A percentile compares a stretch with the other conserved stretches of the same genome.
phyloP scores from a whole-genome alignment of 2,329 filamentous ascomycete genomes.

The Penicillium griseofulvum region DNA sequence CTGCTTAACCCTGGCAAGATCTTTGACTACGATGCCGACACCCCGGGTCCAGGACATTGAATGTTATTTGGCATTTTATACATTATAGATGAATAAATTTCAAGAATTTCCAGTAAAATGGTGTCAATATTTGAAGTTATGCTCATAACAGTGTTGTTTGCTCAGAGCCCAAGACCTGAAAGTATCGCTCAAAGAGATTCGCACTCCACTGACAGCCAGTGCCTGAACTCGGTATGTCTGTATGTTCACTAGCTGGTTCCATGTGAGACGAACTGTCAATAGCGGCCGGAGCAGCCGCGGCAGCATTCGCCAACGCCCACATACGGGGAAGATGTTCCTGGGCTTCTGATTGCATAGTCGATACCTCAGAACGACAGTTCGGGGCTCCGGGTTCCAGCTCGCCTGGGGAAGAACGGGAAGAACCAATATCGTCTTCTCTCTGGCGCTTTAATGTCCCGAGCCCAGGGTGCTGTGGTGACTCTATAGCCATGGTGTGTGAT shows the following conservation, averaged over 20 bases:
- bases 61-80: not conserved
- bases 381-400: not conserved
- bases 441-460: not conserved
- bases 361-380: not conserved
- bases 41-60: conserved; percentile 6
- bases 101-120: not conserved
- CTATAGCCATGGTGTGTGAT: not conserved
- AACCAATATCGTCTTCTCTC: not conserved
- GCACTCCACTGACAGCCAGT: conserved; percentile 22
- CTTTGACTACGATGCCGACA: conserved; percentile 55
- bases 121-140: too few species aligned
- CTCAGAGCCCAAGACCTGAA: conserved; percentile 9
- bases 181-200: conserved; percentile 15
- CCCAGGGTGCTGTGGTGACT: not conserved
- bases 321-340: not conserved
- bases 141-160: not conserved
- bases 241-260: not conserved
- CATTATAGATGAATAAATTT: not conserved
- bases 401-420: not conserved
- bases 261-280: not conserved
- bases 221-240: conserved; percentile 13
- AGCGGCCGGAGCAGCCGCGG: not conserved
- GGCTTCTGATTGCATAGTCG: not conserved
- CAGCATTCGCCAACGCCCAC: not conserved
- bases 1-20: conserved; percentile 92